Evolutionary conservation across 768 basidiomycete species (phyloP), one percentile per base, ranked within the genome.

Genomic region (Lepiota brunneoincarnata): DNA sequence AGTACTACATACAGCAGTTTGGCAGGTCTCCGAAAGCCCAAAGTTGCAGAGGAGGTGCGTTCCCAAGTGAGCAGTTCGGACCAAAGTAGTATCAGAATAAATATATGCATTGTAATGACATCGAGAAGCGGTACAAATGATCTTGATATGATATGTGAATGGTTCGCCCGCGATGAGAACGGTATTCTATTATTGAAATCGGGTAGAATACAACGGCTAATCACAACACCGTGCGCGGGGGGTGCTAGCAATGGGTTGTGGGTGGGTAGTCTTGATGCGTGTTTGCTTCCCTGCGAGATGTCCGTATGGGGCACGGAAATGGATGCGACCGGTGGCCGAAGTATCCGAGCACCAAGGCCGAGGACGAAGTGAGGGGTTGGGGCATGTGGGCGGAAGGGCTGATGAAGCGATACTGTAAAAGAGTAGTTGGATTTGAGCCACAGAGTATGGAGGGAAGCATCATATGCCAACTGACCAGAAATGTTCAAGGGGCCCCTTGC

Each of bases 141-240:
- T 54, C 44, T 28, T 53, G 51, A 54, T 54, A 54, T 37, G 52
- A 54, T 54, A 54, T 54, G 43, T 46, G 44, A 31, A 45, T 46
- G 26, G 52, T 45, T 45, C 44, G 52, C 44, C 36, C 36, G 52
- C 52, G 52, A 54, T 46, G 52, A 54, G 52, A 54, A 54, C 44
- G 52, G 52, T 46, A 37, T 39, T 36, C 52, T 54, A 54, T 54
- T 54, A 46, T 54, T 54, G 52, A 35, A 26, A 35, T 47, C 44
- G 52, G 52, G 17, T 38, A 39, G 44, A 12, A 43, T 44, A 49
- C 23, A 42, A 52, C 42, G 51, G 51, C 14, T 38, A 31, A 47
- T 54, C 35, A 34, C 24, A n/a, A 31, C 44, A 28, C 51, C 51
- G 51, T 46, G 24, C 28, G 31, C 31, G 34, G 26, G 15, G 4